phyloP scores from a whole-genome alignment of 129 eudicot species.

The Helianthus annuus region DNA sequence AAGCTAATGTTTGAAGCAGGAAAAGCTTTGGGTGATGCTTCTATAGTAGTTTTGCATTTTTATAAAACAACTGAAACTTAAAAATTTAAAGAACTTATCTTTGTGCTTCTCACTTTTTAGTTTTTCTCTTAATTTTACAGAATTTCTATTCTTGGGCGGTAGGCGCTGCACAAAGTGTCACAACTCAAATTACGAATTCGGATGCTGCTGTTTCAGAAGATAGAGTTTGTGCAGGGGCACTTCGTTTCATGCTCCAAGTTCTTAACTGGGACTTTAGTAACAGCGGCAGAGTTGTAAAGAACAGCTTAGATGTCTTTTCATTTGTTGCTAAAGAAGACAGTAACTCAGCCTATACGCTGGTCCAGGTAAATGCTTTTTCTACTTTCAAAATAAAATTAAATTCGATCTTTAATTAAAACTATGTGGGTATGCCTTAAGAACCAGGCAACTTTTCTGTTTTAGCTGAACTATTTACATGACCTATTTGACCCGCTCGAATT shows the following conservation, averaged over 20 bases:
- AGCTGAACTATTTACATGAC: neutral
- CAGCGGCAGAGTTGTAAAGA: slow-evolving; percentile 49
- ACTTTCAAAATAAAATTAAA: slow-evolving; percentile 4
- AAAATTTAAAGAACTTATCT: slow-evolving; percentile 12
- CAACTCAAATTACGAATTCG: slow-evolving; percentile 65
- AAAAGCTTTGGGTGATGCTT: neutral
- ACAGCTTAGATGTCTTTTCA: slow-evolving; percentile 56
- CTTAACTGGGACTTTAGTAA: slow-evolving; percentile 84
- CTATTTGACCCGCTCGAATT: neutral
- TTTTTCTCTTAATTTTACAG: slow-evolving; percentile 39
- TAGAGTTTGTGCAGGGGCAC: slow-evolving; percentile 79
- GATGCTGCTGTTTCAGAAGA: slow-evolving; percentile 69
- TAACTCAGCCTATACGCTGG: slow-evolving; percentile 55
- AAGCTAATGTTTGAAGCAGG: slow-evolving; percentile 15
- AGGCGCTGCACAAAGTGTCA: slow-evolving; percentile 76
- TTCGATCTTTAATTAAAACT: neutral
- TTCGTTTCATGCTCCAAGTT: slow-evolving; percentile 91
- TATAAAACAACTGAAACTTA: neutral
- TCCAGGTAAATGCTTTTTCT: slow-evolving; percentile 61
- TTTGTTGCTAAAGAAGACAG: slow-evolving; percentile 57
- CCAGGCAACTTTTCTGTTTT: neutral
- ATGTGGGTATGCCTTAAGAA: neutral
- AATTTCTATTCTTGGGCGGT: slow-evolving; percentile 81
- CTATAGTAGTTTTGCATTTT: neutral
- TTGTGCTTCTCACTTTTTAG: slow-evolving; percentile 14